Evolutionary conservation across 2,329 filamentous ascomycete genomes (phyloP), one percentile per base, ranked within the genome.

Genomic region (Penicillium sp.): DNA sequence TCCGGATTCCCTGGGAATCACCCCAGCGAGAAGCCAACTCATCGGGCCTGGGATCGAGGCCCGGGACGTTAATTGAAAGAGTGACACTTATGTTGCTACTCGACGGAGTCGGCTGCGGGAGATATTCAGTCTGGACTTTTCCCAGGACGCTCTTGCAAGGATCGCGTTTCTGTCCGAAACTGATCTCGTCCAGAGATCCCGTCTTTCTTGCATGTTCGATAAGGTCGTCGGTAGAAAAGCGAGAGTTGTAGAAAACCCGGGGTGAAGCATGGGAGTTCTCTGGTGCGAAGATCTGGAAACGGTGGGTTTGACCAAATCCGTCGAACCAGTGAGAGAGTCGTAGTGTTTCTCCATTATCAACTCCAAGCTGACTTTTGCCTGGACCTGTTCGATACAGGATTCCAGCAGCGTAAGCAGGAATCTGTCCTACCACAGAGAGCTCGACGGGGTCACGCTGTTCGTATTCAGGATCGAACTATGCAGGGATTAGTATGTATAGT

Each of bases 271-370:
- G 50, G 0, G 62, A 57, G 3, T 68, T 59, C 2, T 62, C 59
- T 0, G 73, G 54, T 0, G 76, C 63, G 3, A 80, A 60, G 29
- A 91, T 84, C 50, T 87, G 77, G 63, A 91, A 91, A 26, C 79
- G 81, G 68, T 91, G 85, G 75, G 48, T 86, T 79, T 3, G 81
- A 78, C 51, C 63, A 43, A 88, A 81, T 6, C 85, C 85, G 63
- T 93, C 88, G 57, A 93, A 93, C 87, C 87, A 93, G 65, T 93
- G 87, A 1, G 76, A 79, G 12, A 83, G 74, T 29, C 75, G 72
- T 60, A 83, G 82, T 0, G 75, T 78, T 13, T 68, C 69, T n/a
- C 81, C 80, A 3, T 74, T 73, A 2, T 78, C 68, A 0, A 80
- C 81, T n/a, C 82, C 73, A 3, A 88, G 69, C 33, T 77, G 77